Conservation (phyloP, 306 rosid genomes). For the Cucumis cinereus region DNA sequence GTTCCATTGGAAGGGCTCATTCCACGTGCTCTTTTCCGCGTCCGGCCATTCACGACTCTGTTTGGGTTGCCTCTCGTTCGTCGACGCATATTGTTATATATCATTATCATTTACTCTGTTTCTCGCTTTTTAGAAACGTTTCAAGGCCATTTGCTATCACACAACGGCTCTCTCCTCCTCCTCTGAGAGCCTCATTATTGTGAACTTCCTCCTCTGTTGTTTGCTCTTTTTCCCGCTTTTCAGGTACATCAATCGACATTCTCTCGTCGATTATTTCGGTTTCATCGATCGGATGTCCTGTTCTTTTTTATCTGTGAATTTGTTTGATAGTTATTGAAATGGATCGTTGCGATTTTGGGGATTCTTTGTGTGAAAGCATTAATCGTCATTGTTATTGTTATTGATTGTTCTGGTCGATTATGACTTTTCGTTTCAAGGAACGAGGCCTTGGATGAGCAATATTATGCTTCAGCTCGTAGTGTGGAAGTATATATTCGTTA, state of each 20-base stretch:
- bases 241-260: constrained; percentile 16
- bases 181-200: not conserved
- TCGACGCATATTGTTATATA: not conserved
- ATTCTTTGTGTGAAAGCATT: too few relatives aligned
- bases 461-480: too few relatives aligned
- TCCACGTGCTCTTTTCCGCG: not conserved
- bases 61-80: not conserved
- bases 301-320: too few relatives aligned
- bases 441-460: not conserved
- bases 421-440: not conserved
- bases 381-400: not conserved
- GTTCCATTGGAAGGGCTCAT: not conserved
- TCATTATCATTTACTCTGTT: not conserved
- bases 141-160: not conserved
- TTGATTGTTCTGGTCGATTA: not conserved
- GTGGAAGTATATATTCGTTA: too few relatives aligned
- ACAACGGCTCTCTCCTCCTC: not conserved
- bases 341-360: not conserved
- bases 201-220: constrained; percentile 1
- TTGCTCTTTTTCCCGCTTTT: constrained; percentile 24
- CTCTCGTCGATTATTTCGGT: not conserved
- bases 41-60: not conserved
- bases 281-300: not conserved
- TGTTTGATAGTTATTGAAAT: not conserved
- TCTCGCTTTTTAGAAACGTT: not conserved